Percentiles rank a stretch among this genome's conserved stretches.
These are phyloP conservation scores for Chrysophaeum taylorii DNA, from an alignment of 352 stramenopile species.

Conservation along the genomic window DNA sequence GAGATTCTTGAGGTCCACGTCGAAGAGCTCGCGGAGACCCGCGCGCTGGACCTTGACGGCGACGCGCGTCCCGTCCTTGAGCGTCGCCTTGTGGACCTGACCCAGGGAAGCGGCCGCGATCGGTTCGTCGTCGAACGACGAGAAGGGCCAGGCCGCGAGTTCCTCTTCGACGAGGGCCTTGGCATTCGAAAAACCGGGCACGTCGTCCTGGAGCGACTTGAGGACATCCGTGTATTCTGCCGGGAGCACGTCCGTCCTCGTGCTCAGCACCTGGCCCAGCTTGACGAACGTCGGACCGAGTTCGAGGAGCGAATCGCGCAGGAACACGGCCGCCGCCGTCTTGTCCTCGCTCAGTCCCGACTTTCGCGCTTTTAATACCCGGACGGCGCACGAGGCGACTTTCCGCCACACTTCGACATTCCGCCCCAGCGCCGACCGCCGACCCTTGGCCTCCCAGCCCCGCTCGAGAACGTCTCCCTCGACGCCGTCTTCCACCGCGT, in stretches of 20 bases:
- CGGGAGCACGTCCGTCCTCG: constrained; percentile 53
- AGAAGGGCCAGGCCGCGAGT: constrained; percentile 63
- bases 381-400: constrained; percentile 49
- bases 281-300: constrained; percentile 67
- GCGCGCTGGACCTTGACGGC: constrained; percentile 80
- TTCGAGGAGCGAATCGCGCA: constrained; percentile 49
- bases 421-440: constrained; percentile 36
- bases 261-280: constrained; percentile 37
- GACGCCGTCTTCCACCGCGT: constrained; percentile 11
- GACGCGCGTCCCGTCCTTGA: constrained; percentile 63
- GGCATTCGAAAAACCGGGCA: constrained; percentile 43
- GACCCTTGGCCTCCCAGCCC: constrained; percentile 48
- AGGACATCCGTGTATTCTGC: constrained; percentile 57
- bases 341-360: constrained; percentile 40
- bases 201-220: constrained; percentile 57
- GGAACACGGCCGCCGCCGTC: constrained; percentile 48
- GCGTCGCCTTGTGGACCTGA: constrained; percentile 80
- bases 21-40: constrained; percentile 61
- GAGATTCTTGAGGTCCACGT: constrained; percentile 66
- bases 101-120: constrained; percentile 80
- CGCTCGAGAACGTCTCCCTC: constrained; percentile 48
- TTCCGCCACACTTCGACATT: constrained; percentile 62
- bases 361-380: constrained; percentile 47
- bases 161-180: constrained; percentile 47
- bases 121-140: constrained; percentile 68